Evolutionary conservation across 1,139 yeast species (phyloP), one percentile per base, ranked within the genome.

Genomic region (Kodamaea sp.): DNA sequence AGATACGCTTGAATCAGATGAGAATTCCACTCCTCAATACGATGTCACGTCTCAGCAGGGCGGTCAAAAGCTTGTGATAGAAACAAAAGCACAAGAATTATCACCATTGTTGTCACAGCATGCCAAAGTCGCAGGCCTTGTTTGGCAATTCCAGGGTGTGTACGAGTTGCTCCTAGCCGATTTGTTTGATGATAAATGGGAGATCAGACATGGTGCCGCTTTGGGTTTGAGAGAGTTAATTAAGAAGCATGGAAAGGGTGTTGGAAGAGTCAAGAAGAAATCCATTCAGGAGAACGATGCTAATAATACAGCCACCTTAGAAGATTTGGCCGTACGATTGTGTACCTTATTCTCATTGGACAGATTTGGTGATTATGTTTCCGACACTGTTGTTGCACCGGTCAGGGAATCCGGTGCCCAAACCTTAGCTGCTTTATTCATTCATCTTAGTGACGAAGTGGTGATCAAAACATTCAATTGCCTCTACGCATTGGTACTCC

Each of bases 101-200:
- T 76, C 87, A 1, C 88, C 90, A 7, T 66, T 87, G 3, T 63
- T 88, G 8, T 80, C 88, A 7, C 84, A 83, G 50, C 90, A 87
- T 46, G 79, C 85, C 24, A 79, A 81, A 34, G 85, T 82, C 7
- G 80, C 86, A 1, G 92, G 89, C 4, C 68, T 83, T 31, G 84
- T 87, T 1, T 94, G 98, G 97, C 95, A 89, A 38, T 87, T 90
- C 49, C 97, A 90, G 67, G 96, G 97, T n/a, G 83, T 92, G n/a
- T 89, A 84, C 53, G 97, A 89, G 53, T 64, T 90, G 21, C 61
- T 94, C 27, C 66, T 88, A 43, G 80, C 80, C 28, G 96, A 90
- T 50, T 63, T 94, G 39, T 88, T 88, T 55, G 83, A 84, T 46
- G 94, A 87, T 28, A 72, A 76, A 34, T 94, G 99, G 99, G 98